phyloP scores from a whole-genome alignment of 805 yeast species.

The Yarrowia phangngaensis region DNA sequence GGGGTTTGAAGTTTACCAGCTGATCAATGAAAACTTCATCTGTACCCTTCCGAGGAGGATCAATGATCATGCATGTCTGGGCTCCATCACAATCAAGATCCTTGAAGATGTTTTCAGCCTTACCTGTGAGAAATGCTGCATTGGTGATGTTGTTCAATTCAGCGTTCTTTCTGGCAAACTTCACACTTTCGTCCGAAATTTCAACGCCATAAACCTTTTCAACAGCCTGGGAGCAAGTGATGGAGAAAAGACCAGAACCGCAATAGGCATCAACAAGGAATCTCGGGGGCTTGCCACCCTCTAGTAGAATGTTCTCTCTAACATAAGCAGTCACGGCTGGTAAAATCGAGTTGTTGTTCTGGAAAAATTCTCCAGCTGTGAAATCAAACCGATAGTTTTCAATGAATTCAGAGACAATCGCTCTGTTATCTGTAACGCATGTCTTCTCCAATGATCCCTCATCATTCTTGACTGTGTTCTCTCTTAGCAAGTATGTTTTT shows the following conservation, averaged over 20 bases:
- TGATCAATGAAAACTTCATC: conserved; percentile 84
- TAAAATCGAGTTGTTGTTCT: conserved; percentile 86
- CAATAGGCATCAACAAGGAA: conserved; percentile 92
- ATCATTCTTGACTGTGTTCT: conserved; percentile 52
- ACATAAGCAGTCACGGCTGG: conserved; percentile 83
- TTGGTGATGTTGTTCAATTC: conserved; percentile 67
- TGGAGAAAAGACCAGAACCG: conserved; percentile 90
- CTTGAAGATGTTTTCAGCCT: conserved; percentile 85
- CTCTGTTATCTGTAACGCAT: conserved; percentile 75
- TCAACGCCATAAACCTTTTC: conserved; percentile 89
- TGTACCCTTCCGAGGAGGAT: conserved; percentile 97
- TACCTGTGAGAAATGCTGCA: conserved; percentile 82
- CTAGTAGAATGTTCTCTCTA: conserved; percentile 56
- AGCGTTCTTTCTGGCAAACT: conserved; percentile 82
- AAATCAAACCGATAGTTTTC: conserved; percentile 65
- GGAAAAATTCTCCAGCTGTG: conserved; percentile 94
- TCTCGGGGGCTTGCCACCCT: conserved; percentile 44
- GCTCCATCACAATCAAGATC: conserved; percentile 59
- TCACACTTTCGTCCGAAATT: conserved; percentile 84
- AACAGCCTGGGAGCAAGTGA: conserved; percentile 79
- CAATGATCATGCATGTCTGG: conserved; percentile 83
- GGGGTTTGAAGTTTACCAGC: conserved; percentile 76
- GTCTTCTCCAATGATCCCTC: conserved; percentile 43
- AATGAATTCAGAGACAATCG: conserved; percentile 76
- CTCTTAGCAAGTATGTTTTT: conserved; percentile 82